A percentile compares a stretch with the other conserved stretches of the same genome.
Evolutionary conservation across 75 land plant genomes (phyloP).

Genomic region (Adiantum capillusveneris): DNA sequence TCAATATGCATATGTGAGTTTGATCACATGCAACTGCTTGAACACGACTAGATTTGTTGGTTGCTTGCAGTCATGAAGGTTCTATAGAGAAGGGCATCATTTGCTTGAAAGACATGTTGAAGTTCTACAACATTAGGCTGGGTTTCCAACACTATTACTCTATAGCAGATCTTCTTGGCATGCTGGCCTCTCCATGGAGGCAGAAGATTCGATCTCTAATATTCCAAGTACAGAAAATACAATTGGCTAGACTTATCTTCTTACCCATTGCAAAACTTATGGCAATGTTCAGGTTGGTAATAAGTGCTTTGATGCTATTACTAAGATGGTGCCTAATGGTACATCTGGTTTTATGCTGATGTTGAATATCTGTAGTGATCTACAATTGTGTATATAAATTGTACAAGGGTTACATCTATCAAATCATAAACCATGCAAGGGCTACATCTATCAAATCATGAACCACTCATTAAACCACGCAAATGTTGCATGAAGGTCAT

Average conservation of each 20-base stretch:
- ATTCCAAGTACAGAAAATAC: conserved; percentile 55
- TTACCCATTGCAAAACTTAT: conserved; percentile 49
- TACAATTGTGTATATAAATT: too few species aligned
- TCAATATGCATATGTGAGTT: too few species aligned
- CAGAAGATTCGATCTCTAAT: conserved; percentile 34
- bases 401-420: too few species aligned
- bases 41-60: too few species aligned
- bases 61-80: conserved; percentile 57
- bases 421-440: too few species aligned
- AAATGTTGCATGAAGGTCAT: too few species aligned
- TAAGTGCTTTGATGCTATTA: conserved; percentile 37
- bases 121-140: conserved; percentile 41
- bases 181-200: conserved; percentile 49
- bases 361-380: conserved; percentile 45
- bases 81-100: conserved; percentile 36
- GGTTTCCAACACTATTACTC: conserved; percentile 54
- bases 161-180: conserved; percentile 63
- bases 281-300: conserved; percentile 40
- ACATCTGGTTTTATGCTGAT: conserved; percentile 42
- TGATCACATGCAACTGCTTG: too few species aligned
- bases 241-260: conserved; percentile 55
- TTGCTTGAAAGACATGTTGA: conserved; percentile 37
- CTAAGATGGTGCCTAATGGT: conserved; percentile 52
- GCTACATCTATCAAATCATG: too few species aligned
- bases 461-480: too few species aligned